phyloP scores from a whole-genome alignment of 1,284 basidiomycete species.

The Ustanciosporium gigantosporum region DNA sequence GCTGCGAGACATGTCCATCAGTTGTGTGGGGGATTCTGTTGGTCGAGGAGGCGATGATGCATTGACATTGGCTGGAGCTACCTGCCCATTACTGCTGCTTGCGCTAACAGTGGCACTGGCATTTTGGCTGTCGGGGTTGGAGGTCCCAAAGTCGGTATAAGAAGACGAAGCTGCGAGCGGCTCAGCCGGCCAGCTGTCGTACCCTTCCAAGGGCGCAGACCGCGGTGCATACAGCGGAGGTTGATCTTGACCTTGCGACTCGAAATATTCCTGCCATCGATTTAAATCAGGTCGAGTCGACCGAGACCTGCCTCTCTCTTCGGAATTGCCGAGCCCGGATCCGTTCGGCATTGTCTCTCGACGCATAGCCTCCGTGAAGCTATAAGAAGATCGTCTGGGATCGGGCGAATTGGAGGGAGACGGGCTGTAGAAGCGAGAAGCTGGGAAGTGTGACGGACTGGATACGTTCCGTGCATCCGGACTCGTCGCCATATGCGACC shows the following conservation, averaged over 20 bases:
- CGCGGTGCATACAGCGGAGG: conserved; percentile 32
- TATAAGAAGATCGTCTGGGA: background rate
- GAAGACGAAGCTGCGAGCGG: background rate
- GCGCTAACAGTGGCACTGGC: background rate
- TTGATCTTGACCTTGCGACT: conserved; percentile 21
- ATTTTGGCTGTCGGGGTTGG: background rate
- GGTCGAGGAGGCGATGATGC: background rate
- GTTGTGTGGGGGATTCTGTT: too few species aligned
- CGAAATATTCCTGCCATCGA: conserved; percentile 27
- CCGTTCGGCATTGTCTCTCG: too few species aligned
- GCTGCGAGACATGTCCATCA: too few species aligned
- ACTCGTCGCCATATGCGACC: conserved; percentile 7
- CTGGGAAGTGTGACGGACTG: conserved; percentile 8
- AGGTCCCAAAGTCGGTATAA: too few species aligned
- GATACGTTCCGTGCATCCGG: conserved; percentile 3
- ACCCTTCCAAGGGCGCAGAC: conserved; percentile 30
- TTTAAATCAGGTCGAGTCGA: conserved; percentile 18
- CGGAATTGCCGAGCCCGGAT: too few species aligned
- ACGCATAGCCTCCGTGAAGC: background rate
- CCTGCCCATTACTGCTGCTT: too few species aligned
- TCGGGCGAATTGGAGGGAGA: background rate
- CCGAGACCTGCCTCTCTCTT: too few species aligned
- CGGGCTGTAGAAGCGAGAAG: background rate
- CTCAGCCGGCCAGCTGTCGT: conserved; percentile 31
- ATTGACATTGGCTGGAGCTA: background rate